A percentile compares a stretch with the other conserved stretches of the same genome.
These are phyloP conservation scores for Suillus hirtellus DNA, from an alignment of 768 basidiomycete species.

Conservation along the genomic window DNA sequence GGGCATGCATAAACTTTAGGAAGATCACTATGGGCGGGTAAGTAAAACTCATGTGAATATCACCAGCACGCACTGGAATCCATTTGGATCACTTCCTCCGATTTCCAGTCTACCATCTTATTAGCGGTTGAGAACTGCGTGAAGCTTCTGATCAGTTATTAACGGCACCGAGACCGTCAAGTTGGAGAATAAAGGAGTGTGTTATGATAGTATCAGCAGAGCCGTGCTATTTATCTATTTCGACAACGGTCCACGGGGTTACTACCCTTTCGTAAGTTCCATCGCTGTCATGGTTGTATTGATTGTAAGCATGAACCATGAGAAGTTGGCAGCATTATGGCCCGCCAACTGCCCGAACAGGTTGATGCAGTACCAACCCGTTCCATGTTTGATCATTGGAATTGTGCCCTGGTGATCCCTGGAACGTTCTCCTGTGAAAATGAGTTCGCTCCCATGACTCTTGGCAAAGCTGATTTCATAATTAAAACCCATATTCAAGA, in stretches of 20 bases:
- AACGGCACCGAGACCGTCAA: not conserved
- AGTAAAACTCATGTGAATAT: not conserved
- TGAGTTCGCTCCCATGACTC: not conserved
- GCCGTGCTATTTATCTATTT: slow-evolving; percentile 2
- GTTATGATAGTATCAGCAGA: not conserved
- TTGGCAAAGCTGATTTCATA: not conserved
- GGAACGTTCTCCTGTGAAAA: not conserved
- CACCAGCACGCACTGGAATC: slow-evolving; percentile 35
- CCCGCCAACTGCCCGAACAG: not conserved
- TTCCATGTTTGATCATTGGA: not conserved
- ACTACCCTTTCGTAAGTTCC: not conserved
- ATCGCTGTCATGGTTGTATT: not conserved
- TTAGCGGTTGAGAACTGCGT: not conserved
- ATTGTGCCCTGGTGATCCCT: no score
- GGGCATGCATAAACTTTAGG: slow-evolving; percentile 41
- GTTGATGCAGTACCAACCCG: not conserved
- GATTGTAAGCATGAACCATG: not conserved
- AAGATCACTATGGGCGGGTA: slow-evolving; percentile 35
- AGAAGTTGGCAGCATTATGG: not conserved
- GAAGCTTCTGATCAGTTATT: not conserved
- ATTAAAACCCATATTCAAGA: not conserved
- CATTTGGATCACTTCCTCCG: slow-evolving; percentile 35
- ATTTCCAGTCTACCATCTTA: slow-evolving; percentile 44
- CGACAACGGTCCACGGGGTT: not conserved
- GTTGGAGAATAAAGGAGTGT: slow-evolving; percentile 4